Conservation (phyloP, 345 rosid genomes). For the Stellera chamaejasme region DNA sequence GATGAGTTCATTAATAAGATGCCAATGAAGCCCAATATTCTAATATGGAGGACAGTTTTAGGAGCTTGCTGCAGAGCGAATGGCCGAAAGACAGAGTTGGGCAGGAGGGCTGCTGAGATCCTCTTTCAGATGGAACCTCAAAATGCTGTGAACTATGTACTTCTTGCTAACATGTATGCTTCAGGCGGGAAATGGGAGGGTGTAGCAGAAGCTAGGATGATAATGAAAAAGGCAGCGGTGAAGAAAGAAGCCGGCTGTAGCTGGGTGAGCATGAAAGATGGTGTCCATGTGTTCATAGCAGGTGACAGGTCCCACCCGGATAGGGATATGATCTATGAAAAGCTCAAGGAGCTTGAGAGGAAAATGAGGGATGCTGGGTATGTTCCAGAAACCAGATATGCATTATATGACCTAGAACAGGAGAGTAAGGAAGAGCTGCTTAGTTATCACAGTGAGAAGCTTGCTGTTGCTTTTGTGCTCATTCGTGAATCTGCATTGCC, state of each 20-base stretch:
- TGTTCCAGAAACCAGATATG: conserved; percentile 63
- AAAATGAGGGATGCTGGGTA: conserved; percentile 80
- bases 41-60: conserved; percentile 84
- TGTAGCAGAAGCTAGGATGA: conserved; percentile 57
- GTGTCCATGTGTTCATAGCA: conserved; percentile 78
- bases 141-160: conserved; percentile 84
- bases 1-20: conserved; percentile 55
- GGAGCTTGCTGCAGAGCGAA: conserved; percentile 77
- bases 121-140: conserved; percentile 73
- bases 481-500: conserved; percentile 49
- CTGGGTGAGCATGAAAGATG: conserved; percentile 94
- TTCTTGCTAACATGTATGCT: conserved; percentile 87
- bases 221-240: conserved; percentile 64
- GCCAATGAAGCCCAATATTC: conserved; percentile 73
- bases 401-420: conserved; percentile 67
- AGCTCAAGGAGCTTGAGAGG: conserved; percentile 60
- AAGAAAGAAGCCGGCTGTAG: conserved; percentile 93
- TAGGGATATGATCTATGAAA: conserved; percentile 47
- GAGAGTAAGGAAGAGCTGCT: conserved; percentile 86
- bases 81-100: conserved; percentile 53
- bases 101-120: conserved; percentile 67
- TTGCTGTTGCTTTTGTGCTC: conserved; percentile 78
- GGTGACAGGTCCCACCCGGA: conserved; percentile 73
- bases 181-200: conserved; percentile 78
- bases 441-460: conserved; percentile 83